Percentiles rank a stretch among this genome's conserved stretches.
These are phyloP conservation scores for Globisporangium yorkense DNA, from an alignment of 352 stramenopile genomes.

Conservation along the genomic window DNA sequence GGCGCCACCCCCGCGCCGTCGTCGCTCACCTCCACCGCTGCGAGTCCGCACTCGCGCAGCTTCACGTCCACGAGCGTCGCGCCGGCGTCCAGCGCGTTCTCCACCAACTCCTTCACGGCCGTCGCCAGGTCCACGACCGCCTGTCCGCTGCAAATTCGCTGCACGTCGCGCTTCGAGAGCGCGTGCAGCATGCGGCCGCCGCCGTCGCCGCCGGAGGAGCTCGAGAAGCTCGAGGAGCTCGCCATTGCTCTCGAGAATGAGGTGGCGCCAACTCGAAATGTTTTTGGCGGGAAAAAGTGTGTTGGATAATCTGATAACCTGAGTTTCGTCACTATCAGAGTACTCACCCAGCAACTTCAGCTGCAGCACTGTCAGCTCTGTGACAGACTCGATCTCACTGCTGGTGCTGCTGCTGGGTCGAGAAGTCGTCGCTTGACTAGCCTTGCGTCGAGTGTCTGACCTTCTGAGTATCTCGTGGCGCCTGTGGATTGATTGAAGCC, in stretches of 20 bases:
- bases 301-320: neutral
- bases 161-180: slow-evolving; percentile 40
- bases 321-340: neutral
- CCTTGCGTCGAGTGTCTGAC: too few relatives aligned
- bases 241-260: neutral
- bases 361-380: too few relatives aligned
- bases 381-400: too few relatives aligned
- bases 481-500: too few relatives aligned
- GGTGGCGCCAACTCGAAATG: neutral
- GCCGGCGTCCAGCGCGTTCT: slow-evolving; percentile 87
- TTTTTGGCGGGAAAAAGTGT: neutral
- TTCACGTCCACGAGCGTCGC: slow-evolving; percentile 82
- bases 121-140: slow-evolving; percentile 93
- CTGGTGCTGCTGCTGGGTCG: too few relatives aligned
- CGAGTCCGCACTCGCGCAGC: slow-evolving; percentile 88
- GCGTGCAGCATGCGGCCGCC: slow-evolving; percentile 21
- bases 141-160: slow-evolving; percentile 87
- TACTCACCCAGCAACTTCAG: too few relatives aligned
- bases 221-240: neutral
- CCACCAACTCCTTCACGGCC: slow-evolving; percentile 97
- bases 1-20: slow-evolving; percentile 89
- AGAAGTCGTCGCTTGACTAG: too few relatives aligned
- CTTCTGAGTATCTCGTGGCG: too few relatives aligned
- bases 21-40: slow-evolving; percentile 94
- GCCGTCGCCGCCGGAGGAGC: too few relatives aligned